These are phyloP conservation scores for Plantago ovata DNA, from an alignment of 257 asterid species.

Conservation along the genomic window DNA sequence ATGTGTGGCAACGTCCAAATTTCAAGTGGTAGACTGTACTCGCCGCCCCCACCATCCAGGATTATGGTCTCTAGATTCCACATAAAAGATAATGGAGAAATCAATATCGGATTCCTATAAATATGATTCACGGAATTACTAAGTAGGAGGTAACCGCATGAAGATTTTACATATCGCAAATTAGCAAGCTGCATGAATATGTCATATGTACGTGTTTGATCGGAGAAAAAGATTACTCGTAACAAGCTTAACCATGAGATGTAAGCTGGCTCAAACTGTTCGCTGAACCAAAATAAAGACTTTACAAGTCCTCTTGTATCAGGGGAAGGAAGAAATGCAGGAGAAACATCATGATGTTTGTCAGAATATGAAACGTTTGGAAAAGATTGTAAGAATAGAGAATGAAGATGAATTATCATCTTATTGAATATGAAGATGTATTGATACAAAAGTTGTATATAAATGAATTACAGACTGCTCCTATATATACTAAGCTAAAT, in stretches of 20 bases:
- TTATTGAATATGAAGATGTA: no score
- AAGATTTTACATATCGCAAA: slow-evolving; percentile 9
- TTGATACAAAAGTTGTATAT: no score
- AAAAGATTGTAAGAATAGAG: no score
- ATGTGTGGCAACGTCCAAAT: slow-evolving; percentile 20
- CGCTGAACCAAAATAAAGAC: neutral
- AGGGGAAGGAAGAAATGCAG: no score
- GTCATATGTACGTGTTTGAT: neutral
- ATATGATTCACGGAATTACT: no score
- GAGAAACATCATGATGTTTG: no score
- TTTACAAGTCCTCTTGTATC: neutral
- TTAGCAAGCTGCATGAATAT: slow-evolving; percentile 6
- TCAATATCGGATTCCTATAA: neutral
- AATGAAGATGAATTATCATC: no score
- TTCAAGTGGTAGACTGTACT: neutral
- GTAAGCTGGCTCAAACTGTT: neutral
- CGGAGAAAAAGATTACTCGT: neutral
- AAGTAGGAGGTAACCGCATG: neutral
- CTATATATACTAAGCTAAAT: no score
- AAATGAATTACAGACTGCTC: no score
- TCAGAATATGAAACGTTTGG: no score
- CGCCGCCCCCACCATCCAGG: neutral
- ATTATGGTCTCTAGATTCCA: slow-evolving; percentile 5
- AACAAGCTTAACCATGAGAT: neutral
- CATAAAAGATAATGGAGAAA: neutral